Evolutionary conservation across 768 basidiomycete species (phyloP).

Genomic region (Polyporus arcularius): DNA sequence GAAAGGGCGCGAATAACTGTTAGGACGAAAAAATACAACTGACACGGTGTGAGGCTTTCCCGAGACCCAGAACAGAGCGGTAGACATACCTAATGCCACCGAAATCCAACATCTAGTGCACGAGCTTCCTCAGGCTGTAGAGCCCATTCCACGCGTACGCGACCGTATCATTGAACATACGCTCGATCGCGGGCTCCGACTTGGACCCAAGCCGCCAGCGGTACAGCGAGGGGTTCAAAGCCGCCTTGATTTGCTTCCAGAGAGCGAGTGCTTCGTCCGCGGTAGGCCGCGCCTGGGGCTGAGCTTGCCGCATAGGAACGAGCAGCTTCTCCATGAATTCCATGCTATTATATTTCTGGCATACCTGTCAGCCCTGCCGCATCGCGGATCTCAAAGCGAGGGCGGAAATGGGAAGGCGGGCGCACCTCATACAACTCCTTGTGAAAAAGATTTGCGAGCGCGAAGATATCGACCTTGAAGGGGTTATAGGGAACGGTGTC

Average conservation of each 20-base stretch:
- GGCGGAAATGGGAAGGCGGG: not conserved
- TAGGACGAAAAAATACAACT: too few species aligned
- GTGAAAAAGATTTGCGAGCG: constrained; percentile 21
- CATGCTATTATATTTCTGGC: constrained; percentile 12
- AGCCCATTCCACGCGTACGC: constrained; percentile 15
- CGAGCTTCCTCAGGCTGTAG: not conserved
- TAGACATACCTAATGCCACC: too few species aligned
- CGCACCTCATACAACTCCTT: constrained; percentile 23
- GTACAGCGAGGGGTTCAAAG: not conserved
- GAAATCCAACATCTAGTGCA: not conserved
- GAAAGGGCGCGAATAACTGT: too few species aligned
- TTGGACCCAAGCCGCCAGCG: constrained; percentile 14
- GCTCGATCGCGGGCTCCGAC: constrained; percentile 7
- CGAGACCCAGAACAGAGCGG: too few species aligned
- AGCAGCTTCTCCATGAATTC: constrained; percentile 15
- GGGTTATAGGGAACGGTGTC: constrained; percentile 21
- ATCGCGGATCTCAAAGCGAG: not conserved
- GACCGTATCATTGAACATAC: constrained; percentile 20
- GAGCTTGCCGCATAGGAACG: constrained; percentile 9
- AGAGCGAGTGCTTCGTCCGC: not conserved
- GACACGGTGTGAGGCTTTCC: too few species aligned
- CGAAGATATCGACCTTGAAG: constrained; percentile 26
- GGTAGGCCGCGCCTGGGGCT: constrained; percentile 1
- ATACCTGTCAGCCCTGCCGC: too few species aligned
- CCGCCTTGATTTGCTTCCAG: not conserved